These are phyloP conservation scores for Coelastrella sp. DNA, from an alignment of 139 green algal genomes.

Conservation along the genomic window DNA sequence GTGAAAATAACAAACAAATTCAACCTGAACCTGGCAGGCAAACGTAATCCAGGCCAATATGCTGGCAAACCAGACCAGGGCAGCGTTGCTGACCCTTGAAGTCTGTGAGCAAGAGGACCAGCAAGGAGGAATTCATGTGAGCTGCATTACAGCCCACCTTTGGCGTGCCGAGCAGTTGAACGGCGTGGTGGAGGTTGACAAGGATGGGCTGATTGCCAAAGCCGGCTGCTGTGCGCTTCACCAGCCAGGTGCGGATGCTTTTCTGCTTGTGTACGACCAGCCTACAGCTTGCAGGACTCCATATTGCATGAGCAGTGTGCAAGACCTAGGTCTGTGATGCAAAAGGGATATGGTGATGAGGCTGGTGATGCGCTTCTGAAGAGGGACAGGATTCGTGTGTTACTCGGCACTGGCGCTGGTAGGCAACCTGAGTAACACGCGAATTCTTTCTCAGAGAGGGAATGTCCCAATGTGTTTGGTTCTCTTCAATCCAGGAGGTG, in stretches of 20 bases:
- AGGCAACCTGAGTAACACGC: too few relatives aligned
- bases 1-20: not conserved
- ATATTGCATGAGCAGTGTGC: too few relatives aligned
- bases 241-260: conserved; percentile 17
- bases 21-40: not conserved
- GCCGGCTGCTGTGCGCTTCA: conserved; percentile 46
- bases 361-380: too few relatives aligned
- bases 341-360: too few relatives aligned
- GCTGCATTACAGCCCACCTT: conserved; percentile 37
- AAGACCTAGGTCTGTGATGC: too few relatives aligned
- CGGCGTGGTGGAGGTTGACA: conserved; percentile 57
- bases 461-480: too few relatives aligned
- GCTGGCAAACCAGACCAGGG: conserved; percentile 33
- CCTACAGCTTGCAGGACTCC: too few relatives aligned
- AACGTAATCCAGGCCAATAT: conserved; percentile 40
- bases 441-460: too few relatives aligned
- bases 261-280: too few relatives aligned
- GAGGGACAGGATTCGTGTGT: too few relatives aligned
- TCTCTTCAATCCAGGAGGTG: too few relatives aligned
- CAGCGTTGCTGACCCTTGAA: conserved; percentile 27
- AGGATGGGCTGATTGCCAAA: conserved; percentile 37
- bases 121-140: not conserved
- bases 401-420: too few relatives aligned
- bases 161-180: conserved; percentile 53
- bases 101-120: not conserved